Evolutionary conservation across 148 eudicot species (phyloP), one percentile per base, ranked within the genome.

Genomic region (Bassia scoparia): DNA sequence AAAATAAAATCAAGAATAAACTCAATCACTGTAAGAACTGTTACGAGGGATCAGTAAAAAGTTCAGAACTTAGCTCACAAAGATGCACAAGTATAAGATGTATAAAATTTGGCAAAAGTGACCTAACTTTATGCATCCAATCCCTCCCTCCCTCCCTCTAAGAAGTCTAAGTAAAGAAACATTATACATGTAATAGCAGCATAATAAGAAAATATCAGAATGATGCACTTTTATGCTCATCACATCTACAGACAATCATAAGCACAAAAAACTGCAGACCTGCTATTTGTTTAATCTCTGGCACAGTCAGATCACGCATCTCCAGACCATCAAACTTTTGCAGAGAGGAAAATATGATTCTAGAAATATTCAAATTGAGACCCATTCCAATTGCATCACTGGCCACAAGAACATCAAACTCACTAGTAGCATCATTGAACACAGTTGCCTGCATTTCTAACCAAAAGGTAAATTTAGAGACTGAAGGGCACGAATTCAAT

Each of bases 361-460:
- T 91, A 23, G 97, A 89, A 55, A 95, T 95, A 68, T 89, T 95
- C 30, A 95, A 87, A 83, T 95, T 95, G 72, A 95, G 97, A 78
- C 99, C 99, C 99, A 95, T 95, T 74, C 99, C 99, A 79, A 95
- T 88, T 79, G 99, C 99, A 86, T 95, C 99, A 83, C 99, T 95
- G 61, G 99, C 99, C 72, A 95, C 99, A 48, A 91, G 99, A 83
- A 91, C 90, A 83, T 95, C 97, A 76, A 91, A 92, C 75, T 89
- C 93, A 82, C 87, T 91, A 76, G 86, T 80, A 61, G 82, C 92
- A 85, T 95, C 99, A 64, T 95, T 95, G 83, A 95, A 95, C 92
- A 87, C 88, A 71, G 89, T 87, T 77, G 99, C 99, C 99, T 95
- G 96, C 84, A 86, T 71, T 89, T 79, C 86, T 81, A 79, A 82